Evolutionary conservation across 257 asterid genomes (phyloP).

Genomic region (Solanum microdontum): DNA sequence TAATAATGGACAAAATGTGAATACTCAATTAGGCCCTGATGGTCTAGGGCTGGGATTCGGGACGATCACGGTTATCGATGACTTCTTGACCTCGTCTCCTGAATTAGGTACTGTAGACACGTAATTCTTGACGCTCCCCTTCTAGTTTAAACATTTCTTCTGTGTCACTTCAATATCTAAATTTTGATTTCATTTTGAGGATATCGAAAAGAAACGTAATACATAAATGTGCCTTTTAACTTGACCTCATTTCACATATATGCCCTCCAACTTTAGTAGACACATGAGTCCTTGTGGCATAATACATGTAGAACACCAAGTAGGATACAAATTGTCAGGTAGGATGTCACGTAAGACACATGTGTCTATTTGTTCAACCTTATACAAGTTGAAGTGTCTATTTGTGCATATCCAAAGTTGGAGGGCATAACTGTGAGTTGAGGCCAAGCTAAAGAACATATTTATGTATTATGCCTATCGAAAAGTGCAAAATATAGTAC

Average conservation of each 20-base stretch:
- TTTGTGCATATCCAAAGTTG: neutral
- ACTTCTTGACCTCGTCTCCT: slow-evolving; percentile 28
- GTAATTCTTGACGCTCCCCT: neutral
- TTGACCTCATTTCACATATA: no score
- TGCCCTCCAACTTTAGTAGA: neutral
- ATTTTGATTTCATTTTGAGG: neutral
- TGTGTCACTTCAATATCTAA: neutral
- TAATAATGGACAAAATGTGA: neutral
- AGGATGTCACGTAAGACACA: neutral
- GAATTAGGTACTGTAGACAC: slow-evolving; percentile 11
- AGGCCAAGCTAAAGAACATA: neutral
- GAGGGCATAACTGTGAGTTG: neutral
- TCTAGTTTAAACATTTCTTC: neutral
- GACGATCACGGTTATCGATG: slow-evolving; percentile 44
- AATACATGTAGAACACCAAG: rapidly evolving
- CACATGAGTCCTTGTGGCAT: neutral
- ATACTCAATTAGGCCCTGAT: slow-evolving; percentile 28
- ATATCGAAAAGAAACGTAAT: neutral
- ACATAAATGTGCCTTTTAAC: no score
- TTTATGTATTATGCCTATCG: neutral
- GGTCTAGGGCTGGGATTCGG: slow-evolving; percentile 44
- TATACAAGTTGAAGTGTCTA: no score
- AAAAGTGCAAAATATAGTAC: neutral
- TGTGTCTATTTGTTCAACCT: neutral
- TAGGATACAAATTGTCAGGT: no score